Evolutionary conservation across 495 filamentous ascomycete genomes (phyloP), one percentile per base, ranked within the genome.

Genomic region (Ascodesmis nigricans): DNA sequence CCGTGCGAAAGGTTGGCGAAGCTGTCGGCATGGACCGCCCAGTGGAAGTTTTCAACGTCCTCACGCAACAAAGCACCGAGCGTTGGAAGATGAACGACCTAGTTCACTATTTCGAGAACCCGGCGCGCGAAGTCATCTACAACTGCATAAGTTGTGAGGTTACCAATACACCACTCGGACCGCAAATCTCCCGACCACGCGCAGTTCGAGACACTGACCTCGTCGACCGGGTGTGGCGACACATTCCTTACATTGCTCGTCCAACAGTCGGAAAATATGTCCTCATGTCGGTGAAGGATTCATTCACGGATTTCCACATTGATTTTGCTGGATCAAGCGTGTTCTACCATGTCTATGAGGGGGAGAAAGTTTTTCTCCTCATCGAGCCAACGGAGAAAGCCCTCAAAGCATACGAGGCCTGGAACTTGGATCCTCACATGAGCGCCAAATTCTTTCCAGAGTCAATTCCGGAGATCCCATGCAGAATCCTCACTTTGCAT

Each of bases 131-230:
- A 42, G 53, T 64, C 5, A 70, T 80, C 15, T 65, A 71, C 9
- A 80, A 80, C 44, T 76, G 78, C 30, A 79, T 80, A 46, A 79
- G 75, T 43, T 55, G 78, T 22, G 75, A 80, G 45, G 69, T 80
- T 2, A 78, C 75, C 5, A 63, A 69, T 32, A 77, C 69, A 38
- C 66, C 55, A 42, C 48, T 80, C 18, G 75, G 75, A 16, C 58
- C 60, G 32, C 56, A 76, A 21, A 73, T 80, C 30, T 66, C 63
- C 29, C 61, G 75, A 26, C 75, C 75, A 3, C 68, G 73, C 52
- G 60, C 75, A 31, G 75, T 78, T 5, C 41, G 38, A 31, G 31
- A 44, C 21, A 37, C 51, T 31, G 75, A 80, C 49, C 58, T 80
- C 17, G 69, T 73, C 46, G 75, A 80, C 50, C 57, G 65, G 1